Base-by-base conservation (phyloP, 1,139 yeast genomes). In the Pichia sp. region DNA sequence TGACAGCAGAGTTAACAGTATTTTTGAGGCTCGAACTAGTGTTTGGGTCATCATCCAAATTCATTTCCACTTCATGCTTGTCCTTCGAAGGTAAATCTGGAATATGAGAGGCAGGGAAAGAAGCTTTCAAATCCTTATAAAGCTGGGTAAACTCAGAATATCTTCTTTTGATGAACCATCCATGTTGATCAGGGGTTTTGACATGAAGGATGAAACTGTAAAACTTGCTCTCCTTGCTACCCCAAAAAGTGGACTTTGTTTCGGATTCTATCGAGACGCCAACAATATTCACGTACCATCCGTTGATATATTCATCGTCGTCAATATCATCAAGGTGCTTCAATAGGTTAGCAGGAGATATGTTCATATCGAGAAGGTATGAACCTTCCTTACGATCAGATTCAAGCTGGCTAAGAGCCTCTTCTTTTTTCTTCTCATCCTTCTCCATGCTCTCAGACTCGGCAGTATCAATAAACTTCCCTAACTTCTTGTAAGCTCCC, bases 41-140 rank as follows among this genome's bases (percentile, higher is more conserved):
- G 8, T 23, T 49, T 2, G 54, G 61, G 1, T 49, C 54, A 13
- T 44, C 57, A 44, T 47, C 44, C 1, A 54, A 26, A 32, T 57
- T 59, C 23, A 71, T 57, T 61, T 66, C 54, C 45, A 65, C 56
- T 64, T 63, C 62, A 63, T 71, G 69, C 70, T 82, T 72, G 68
- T 78, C 76, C 72, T 84, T 71, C 50, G 79, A 64, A 63, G 97
- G 90, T 13, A 87, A 70, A 10, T 75, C 76, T 0, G 95, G 87
- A 36, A 88, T 65, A 64, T 79, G 79, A 50, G 85, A 76, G 0
- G 95, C 96, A 0, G 97, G 95, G 61, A 81, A 85, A 52, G 72
- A 74, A 49, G 72, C 73, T 55, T 76, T 78, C 55, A 90, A 71
- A 13, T 69, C 65, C 31, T 72, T 70, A 53, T 85, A 82, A 44